Evolutionary conservation across 306 rosid species (phyloP).

Genomic region (Inga leiocalycina): DNA sequence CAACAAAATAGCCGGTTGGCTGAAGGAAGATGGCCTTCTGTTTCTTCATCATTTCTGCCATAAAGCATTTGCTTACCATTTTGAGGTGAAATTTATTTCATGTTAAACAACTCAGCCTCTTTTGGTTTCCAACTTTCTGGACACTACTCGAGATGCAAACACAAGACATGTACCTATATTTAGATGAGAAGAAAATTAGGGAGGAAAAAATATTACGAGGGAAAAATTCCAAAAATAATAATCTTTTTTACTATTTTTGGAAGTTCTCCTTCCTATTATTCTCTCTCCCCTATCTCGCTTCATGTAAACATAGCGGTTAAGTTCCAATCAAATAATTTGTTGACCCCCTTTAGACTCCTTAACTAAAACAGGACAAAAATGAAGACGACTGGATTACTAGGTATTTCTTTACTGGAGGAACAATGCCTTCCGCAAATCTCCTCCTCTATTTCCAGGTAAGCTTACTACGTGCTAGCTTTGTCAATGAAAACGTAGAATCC

Average conservation of each 20-base stretch:
- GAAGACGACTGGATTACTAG: constrained; percentile 95
- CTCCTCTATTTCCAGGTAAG: constrained; percentile 90
- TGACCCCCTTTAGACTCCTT: constrained; percentile 6
- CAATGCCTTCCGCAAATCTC: constrained; percentile 94
- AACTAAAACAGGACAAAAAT: constrained; percentile 58
- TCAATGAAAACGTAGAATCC: constrained; percentile 3
- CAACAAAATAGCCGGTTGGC: constrained; percentile 86
- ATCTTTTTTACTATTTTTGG: too few relatives aligned
- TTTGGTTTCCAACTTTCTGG: neutral
- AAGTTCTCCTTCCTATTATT: too few relatives aligned
- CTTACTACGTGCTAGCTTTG: constrained; percentile 9
- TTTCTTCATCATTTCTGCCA: constrained; percentile 88
- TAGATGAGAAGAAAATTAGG: too few relatives aligned
- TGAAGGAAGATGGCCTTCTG: constrained; percentile 77
- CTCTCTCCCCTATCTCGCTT: too few relatives aligned
- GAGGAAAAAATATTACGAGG: too few relatives aligned
- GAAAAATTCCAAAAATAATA: too few relatives aligned
- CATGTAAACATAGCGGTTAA: neutral
- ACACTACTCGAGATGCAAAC: constrained; percentile 9
- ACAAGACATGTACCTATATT: neutral
- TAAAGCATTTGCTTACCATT: constrained; percentile 85
- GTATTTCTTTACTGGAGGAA: constrained; percentile 87
- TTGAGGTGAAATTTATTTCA: constrained; percentile 61
- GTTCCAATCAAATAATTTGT: neutral
- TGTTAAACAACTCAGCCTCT: constrained; percentile 1